Conservation (phyloP, 1,139 yeast species). For the Kurtzmaniella natalensis region DNA sequence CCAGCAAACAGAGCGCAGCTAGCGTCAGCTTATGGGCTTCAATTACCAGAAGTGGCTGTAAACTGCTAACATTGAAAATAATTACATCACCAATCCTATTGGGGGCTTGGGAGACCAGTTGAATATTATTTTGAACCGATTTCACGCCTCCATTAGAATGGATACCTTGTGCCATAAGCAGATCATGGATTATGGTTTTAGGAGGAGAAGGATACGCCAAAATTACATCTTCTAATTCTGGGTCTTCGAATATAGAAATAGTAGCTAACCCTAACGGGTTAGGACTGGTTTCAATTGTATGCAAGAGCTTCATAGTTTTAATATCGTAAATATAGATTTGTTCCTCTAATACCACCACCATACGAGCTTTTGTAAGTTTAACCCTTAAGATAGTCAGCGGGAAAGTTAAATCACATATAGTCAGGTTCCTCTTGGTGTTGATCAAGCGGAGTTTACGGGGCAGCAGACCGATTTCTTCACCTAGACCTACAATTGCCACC, state of each 20-base stretch:
- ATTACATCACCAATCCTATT: constrained; percentile 82
- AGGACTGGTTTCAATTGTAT: constrained; percentile 83
- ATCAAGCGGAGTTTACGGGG: constrained; percentile 78
- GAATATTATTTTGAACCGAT: constrained; percentile 37
- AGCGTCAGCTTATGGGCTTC: constrained; percentile 90
- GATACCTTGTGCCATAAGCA: constrained; percentile 38
- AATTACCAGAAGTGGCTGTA: constrained; percentile 84
- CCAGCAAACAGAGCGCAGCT: constrained; percentile 73
- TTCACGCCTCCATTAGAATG: constrained; percentile 45
- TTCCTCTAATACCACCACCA: constrained; percentile 75
- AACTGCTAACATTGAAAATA: constrained; percentile 67
- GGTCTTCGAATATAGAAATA: constrained; percentile 51
- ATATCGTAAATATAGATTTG: constrained; percentile 90
- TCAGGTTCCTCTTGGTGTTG: constrained; percentile 70
- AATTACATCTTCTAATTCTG: constrained; percentile 47
- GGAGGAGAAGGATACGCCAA: constrained; percentile 90
- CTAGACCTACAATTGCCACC: constrained; percentile 81
- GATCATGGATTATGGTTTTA: constrained; percentile 42
- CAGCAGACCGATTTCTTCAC: constrained; percentile 75
- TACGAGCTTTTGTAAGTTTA: constrained; percentile 66
- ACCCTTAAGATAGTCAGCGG: constrained; percentile 80
- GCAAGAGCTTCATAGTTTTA: constrained; percentile 78
- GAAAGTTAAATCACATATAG: constrained; percentile 83
- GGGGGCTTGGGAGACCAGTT: constrained; percentile 43
- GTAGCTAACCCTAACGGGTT: constrained; percentile 60